phyloP scores from a whole-genome alignment of 2,329 filamentous ascomycete genomes.

The Penicillium sp. region DNA sequence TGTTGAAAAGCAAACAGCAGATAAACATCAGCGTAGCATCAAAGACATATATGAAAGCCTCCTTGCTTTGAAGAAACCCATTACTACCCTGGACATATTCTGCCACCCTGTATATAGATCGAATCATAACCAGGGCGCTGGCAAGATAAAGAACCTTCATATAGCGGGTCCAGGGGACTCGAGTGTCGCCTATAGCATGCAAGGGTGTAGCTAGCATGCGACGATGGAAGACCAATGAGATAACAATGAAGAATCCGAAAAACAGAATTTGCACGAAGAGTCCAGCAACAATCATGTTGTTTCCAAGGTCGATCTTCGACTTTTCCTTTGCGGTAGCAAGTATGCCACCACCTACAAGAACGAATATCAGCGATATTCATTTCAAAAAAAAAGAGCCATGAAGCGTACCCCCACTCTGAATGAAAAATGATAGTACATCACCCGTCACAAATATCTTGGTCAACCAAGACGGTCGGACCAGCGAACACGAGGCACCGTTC shows the following conservation, averaged over 20 bases:
- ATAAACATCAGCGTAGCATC: conserved; percentile 16
- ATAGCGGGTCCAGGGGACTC: conserved; percentile 14
- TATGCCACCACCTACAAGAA: conserved; percentile 14
- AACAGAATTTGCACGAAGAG: conserved; percentile 24
- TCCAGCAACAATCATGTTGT: conserved; percentile 22
- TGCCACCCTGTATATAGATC: conserved; percentile 19
- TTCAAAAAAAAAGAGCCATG: not conserved
- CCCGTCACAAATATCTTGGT: conserved; percentile 30
- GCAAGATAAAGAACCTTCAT: conserved; percentile 16
- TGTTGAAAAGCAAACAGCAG: conserved; percentile 15
- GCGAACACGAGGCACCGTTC: conserved; percentile 15
- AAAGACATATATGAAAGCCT: conserved; percentile 18
- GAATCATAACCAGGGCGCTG: conserved; percentile 17
- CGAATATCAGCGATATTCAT: not conserved
- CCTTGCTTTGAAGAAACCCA: conserved; percentile 17
- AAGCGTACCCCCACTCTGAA: conserved; percentile 24
- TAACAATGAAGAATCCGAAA: conserved; percentile 22
- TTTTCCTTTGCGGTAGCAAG: conserved; percentile 14
- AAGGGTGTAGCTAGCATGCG: conserved; percentile 15
- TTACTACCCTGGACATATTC: conserved; percentile 18
- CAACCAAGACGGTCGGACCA: conserved; percentile 22
- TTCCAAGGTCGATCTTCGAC: conserved; percentile 15
- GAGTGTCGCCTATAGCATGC: not conserved
- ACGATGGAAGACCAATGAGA: conserved; percentile 19
- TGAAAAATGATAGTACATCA: conserved; percentile 26